Evolutionary conservation across 352 stramenopile genomes (phyloP), one percentile per base, ranked within the genome.

Genomic region (Pythium folliculosum): DNA sequence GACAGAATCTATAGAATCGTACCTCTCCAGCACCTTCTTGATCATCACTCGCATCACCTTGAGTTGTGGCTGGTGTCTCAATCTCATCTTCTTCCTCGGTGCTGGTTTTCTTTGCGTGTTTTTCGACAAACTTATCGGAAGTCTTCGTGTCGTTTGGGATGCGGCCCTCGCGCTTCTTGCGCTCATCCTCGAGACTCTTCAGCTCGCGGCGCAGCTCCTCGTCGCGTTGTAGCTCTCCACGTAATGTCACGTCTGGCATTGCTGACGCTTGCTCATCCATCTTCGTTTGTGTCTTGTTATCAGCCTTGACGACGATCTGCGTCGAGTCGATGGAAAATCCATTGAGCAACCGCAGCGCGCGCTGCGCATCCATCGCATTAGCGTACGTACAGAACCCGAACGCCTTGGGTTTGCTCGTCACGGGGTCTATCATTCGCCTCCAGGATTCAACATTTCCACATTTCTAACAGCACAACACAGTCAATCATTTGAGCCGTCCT

Each of bases 381-480:
- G 53, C 52, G 51, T 71, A 86, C 56, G 73, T 81, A 65, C 76
- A 84, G 49, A 78, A 86, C 52, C 78, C 78, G 63, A 86, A 86
- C 9, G 53, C 72, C 53, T 76, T 79, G 3, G 78, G 71, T 45
- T 82, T 82, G 60, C 61, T 64, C 6, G 67, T 80, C 54, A 82
- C 71, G 0, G 78, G 76, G 30, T 86, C 78, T 12, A 60, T 63
- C 62, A 67, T 80, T n/a, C 78, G 78, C 69, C 76, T 80, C 78
- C 78, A 86, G 16, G 65, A 71, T 32, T 81, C 63, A 5, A 86
- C 76, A 19, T 63, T 67, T 3, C 78, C 78, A 58, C 77, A 84
- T 70, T 67, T 72, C 73, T 84, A 47, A 21, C 23, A 71, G 16
- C 21, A 37, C 27, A 50, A 30, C 35, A 63, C 45, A 25, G n/a